phyloP scores from a whole-genome alignment of 805 yeast genomes.

The Pichia gijzeniarum region DNA sequence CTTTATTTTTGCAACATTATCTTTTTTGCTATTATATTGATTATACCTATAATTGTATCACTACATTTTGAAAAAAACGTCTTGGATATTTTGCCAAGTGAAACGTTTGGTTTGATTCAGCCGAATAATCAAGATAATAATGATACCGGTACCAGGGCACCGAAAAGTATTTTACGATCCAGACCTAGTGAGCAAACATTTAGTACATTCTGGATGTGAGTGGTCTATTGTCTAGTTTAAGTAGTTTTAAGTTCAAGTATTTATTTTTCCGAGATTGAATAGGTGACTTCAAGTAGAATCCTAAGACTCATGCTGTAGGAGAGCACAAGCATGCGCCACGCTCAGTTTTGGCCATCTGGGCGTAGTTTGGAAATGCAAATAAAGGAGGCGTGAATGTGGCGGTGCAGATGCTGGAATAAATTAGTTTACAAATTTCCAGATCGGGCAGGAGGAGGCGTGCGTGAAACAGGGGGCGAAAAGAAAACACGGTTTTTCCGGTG shows the following conservation, averaged over 20 bases:
- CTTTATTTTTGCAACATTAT: slow-evolving; percentile 39
- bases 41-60: slow-evolving; percentile 42
- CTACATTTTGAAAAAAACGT: slow-evolving; percentile 10
- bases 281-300: too few relatives aligned
- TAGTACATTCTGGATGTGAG: slow-evolving; percentile 25
- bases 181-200: slow-evolving; percentile 22
- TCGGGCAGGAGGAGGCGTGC: too few relatives aligned
- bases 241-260: background rate
- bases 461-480: background rate
- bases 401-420: too few relatives aligned
- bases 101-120: slow-evolving; percentile 41
- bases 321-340: too few relatives aligned
- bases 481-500: background rate
- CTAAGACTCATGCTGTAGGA: too few relatives aligned
- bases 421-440: too few relatives aligned
- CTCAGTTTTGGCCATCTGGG: too few relatives aligned
- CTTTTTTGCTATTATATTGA: slow-evolving; percentile 35
- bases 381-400: too few relatives aligned
- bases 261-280: too few relatives aligned
- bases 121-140: slow-evolving; percentile 56
- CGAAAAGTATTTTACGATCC: slow-evolving; percentile 33
- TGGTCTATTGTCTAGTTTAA: background rate
- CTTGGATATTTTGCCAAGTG: slow-evolving; percentile 15
- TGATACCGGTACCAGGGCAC: slow-evolving; percentile 59
- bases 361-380: too few relatives aligned